phyloP scores from a whole-genome alignment of 2,329 filamentous ascomycete genomes.

The Phyllosticta ampelicida region DNA sequence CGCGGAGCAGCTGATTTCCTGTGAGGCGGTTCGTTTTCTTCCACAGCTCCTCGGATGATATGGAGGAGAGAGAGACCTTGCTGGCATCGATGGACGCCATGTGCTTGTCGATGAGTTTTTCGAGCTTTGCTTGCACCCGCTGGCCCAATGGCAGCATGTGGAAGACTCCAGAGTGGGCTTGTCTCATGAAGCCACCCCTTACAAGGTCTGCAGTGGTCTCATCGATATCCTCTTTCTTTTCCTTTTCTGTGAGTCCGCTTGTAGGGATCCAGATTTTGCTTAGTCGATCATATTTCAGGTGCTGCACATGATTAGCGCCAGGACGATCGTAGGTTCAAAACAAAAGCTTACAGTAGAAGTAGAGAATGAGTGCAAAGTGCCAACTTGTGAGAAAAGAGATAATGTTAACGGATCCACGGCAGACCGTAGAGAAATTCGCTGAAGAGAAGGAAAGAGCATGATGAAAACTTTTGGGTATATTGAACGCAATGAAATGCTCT shows the following conservation, averaged over 20 bases:
- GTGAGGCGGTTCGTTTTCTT: conserved; percentile 69
- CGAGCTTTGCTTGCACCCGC: conserved; percentile 80
- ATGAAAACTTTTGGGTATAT: background rate
- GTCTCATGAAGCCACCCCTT: conserved; percentile 36
- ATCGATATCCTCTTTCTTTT: conserved; percentile 36
- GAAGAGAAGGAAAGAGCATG: conserved; percentile 7
- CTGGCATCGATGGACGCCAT: conserved; percentile 72
- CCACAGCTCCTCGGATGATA: conserved; percentile 82
- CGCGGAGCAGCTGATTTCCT: conserved; percentile 72
- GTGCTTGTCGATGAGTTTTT: conserved; percentile 74
- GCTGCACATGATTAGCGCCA: background rate
- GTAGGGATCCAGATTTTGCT: conserved; percentile 74
- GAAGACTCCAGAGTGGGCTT: conserved; percentile 80
- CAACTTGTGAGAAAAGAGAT: background rate
- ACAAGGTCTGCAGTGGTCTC: conserved; percentile 35
- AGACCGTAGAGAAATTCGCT: conserved; percentile 1
- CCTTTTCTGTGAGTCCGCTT: conserved; percentile 50
- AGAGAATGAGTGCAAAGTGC: background rate
- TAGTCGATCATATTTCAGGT: conserved; percentile 48
- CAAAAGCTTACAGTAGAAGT: background rate
- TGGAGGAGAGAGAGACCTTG: conserved; percentile 69
- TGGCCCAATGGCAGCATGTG: conserved; percentile 82
- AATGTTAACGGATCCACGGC: background rate
- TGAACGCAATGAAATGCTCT: background rate
- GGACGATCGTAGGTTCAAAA: background rate